Conservation (phyloP, 116 monocot genomes). For the Zostera marina region DNA sequence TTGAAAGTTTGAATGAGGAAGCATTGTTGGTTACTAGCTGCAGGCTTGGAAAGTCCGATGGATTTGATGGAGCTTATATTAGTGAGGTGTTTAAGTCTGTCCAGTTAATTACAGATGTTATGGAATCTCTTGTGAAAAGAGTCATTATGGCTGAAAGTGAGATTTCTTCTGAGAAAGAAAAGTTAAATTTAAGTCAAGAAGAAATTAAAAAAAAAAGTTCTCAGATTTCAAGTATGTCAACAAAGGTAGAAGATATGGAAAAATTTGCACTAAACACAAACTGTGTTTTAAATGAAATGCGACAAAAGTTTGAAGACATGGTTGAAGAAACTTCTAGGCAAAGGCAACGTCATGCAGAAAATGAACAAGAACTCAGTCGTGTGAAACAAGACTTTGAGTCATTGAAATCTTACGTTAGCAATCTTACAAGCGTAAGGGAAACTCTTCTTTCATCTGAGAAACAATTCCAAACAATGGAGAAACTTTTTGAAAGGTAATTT, state of each 20-base stretch:
- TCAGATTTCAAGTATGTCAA: slow-evolving; percentile 68
- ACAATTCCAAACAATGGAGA: slow-evolving; percentile 63
- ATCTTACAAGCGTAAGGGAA: slow-evolving; percentile 69
- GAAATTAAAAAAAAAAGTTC: slow-evolving; percentile 58
- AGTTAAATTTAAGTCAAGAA: slow-evolving; percentile 48
- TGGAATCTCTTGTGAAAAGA: slow-evolving; percentile 78
- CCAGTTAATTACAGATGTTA: slow-evolving; percentile 53
- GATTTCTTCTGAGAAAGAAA: slow-evolving; percentile 55
- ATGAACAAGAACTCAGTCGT: slow-evolving; percentile 73
- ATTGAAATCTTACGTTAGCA: slow-evolving; percentile 56
- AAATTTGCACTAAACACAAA: slow-evolving; percentile 64
- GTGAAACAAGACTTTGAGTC: slow-evolving; percentile 91
- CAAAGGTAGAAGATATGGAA: slow-evolving; percentile 83
- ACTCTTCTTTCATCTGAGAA: slow-evolving; percentile 59
- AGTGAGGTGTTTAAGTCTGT: slow-evolving; percentile 46
- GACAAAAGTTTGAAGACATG: slow-evolving; percentile 80
- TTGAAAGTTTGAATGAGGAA: slow-evolving; percentile 26
- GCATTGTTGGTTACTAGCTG: slow-evolving; percentile 6
- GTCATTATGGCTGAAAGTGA: slow-evolving; percentile 67
- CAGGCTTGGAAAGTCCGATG: slow-evolving; percentile 12
- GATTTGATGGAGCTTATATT: slow-evolving; percentile 44
- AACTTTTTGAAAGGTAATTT: slow-evolving; percentile 63
- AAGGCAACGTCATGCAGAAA: slow-evolving; percentile 71
- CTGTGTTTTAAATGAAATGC: slow-evolving; percentile 70
- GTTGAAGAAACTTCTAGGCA: slow-evolving; percentile 74